Evolutionary conservation across 331 rosid species (phyloP).

Genomic region (Dryas integrifolia): DNA sequence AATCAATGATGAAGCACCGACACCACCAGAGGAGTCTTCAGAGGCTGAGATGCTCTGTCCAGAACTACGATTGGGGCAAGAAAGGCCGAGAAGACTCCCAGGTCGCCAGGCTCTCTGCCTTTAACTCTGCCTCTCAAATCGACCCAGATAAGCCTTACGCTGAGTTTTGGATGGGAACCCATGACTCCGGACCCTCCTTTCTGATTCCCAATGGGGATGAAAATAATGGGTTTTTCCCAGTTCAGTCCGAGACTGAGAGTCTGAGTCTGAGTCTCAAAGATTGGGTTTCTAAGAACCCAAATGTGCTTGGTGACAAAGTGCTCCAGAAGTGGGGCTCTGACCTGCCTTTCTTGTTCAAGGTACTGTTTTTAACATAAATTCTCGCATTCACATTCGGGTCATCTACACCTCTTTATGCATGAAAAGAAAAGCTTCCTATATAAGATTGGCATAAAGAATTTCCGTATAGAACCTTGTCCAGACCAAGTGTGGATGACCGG

Average conservation of each 20-base stretch:
- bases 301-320: constrained; percentile 68
- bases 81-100: constrained; percentile 47
- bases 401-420: no score
- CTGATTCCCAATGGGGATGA: constrained; percentile 26
- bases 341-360: constrained; percentile 92
- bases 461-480: no score
- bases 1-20: neutral
- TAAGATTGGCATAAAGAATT: no score
- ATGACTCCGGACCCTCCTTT: constrained; percentile 81
- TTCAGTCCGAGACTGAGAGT: constrained; percentile 10
- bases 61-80: constrained; percentile 85
- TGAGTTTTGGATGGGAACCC: constrained; percentile 96
- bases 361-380: neutral
- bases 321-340: constrained; percentile 71
- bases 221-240: constrained; percentile 21
- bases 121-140: constrained; percentile 50
- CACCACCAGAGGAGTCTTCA: constrained; percentile 32
- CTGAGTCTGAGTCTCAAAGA: constrained; percentile 57
- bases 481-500: no score
- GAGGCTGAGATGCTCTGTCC: constrained; percentile 61
- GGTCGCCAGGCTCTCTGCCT: constrained; percentile 66
- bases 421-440: no score
- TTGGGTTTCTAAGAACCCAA: constrained; percentile 67
- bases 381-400: no score
- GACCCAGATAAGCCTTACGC: constrained; percentile 64